Evolutionary conservation across 1,284 basidiomycete genomes (phyloP), one percentile per base, ranked within the genome.

Genomic region (Austroboletus novae-zelandiae): DNA sequence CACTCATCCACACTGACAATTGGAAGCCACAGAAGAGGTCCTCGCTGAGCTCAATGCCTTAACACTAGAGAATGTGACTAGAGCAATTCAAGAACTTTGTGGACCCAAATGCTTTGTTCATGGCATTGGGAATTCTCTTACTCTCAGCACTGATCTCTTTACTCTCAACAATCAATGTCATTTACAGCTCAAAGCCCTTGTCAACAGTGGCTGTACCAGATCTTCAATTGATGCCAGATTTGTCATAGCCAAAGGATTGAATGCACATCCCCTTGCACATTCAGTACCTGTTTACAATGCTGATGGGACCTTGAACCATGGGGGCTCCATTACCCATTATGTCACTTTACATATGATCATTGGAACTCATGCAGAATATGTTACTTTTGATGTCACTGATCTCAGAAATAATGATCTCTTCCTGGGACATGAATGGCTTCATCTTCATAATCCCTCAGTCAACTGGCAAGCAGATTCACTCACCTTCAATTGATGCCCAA

Each of bases 201-300:
- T 66, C 0, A 61, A 67, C 32, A 62, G 60, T 8, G 58, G 64
- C 0, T 57, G 54, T 27, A 66, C 59, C 0, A 54, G 57, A 0
- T 61, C 54, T 0, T 61, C 53, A 11, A 60, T 69, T 13, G 49
- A 65, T 40, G 11, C 37, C 2, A 35, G 51, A 0, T 56, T 65
- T 2, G 57, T 64, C 1, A 23, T 53, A 43, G 50, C 45, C 4
- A 50, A 57, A 3, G 47, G 51, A 1, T 27, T 67, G 1, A 50
- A 51, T 0, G 36, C 45, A 0, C 31, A 53, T 4, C 34, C 48
- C n/a, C 45, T 64, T 0, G 56, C 56, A 0, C 11, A 45, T 0
- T 67, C n/a, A n/a, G n/a, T n/a, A 2, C 56, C 52, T 0, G 61
- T 66, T 0, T 67, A 63, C 17, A 66, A 65, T 44, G 56, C 57